These are phyloP conservation scores for Serendipita vermifera DNA, from an alignment of 768 basidiomycete species.

Conservation along the genomic window DNA sequence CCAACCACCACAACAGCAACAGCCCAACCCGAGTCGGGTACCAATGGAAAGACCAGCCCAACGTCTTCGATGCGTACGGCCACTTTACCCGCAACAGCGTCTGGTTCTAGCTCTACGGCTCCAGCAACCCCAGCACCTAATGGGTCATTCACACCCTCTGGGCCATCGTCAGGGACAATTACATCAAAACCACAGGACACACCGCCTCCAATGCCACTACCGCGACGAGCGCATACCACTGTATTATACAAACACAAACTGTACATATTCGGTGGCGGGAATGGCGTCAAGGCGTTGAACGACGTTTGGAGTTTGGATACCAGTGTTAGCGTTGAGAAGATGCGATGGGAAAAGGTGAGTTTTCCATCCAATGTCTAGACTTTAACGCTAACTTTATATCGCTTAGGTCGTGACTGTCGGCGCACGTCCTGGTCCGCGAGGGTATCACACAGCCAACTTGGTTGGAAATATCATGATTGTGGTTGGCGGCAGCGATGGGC, in stretches of 20 bases:
- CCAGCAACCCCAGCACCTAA: background rate
- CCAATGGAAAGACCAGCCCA: too few relatives aligned
- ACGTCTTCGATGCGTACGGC: too few relatives aligned
- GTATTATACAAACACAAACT: constrained; percentile 59
- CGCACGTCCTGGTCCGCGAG: constrained; percentile 45
- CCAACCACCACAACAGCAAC: background rate
- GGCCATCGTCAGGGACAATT: too few relatives aligned
- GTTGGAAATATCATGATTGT: constrained; percentile 77
- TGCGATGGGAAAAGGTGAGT: constrained; percentile 46
- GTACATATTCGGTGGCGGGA: constrained; percentile 89
- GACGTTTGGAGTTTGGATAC: constrained; percentile 80
- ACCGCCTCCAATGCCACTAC: constrained; percentile 29
- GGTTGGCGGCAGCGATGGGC: constrained; percentile 83
- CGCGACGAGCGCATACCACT: constrained; percentile 79
- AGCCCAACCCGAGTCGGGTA: too few relatives aligned
- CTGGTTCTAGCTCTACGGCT: background rate
- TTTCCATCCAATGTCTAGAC: constrained; percentile 11
- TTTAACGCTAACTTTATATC: background rate
- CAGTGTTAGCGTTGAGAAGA: constrained; percentile 25
- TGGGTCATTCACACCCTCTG: too few relatives aligned
- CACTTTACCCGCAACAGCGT: background rate
- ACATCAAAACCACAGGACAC: background rate
- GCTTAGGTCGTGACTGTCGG: background rate
- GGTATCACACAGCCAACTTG: constrained; percentile 86
- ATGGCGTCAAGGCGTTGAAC: constrained; percentile 77